A percentile compares a stretch with the other conserved stretches of the same genome.
phyloP scores from a whole-genome alignment of 2,329 filamentous ascomycete genomes.

The Sarocladiaceae sp. region DNA sequence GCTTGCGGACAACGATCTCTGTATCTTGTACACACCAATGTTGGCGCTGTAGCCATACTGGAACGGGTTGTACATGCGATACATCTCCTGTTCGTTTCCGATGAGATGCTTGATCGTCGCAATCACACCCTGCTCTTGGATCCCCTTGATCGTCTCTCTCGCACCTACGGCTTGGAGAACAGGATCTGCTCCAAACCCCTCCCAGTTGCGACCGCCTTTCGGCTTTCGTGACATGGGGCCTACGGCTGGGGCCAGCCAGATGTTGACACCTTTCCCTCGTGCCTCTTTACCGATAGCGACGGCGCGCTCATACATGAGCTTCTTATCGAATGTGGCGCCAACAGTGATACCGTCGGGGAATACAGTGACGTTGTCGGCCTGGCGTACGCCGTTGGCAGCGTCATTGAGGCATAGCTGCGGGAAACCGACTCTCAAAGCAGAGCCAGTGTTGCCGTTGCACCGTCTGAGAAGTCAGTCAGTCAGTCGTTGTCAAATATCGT shows the following conservation, averaged over 20 bases:
- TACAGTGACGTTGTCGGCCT: slow-evolving; percentile 67
- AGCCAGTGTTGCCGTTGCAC: slow-evolving; percentile 73
- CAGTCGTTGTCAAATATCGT: neutral
- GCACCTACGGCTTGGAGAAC: slow-evolving; percentile 71
- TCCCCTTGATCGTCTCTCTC: slow-evolving; percentile 70
- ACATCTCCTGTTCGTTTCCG: slow-evolving; percentile 57
- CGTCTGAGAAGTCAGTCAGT: slow-evolving; percentile 31
- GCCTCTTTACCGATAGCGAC: slow-evolving; percentile 65
- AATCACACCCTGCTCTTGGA: slow-evolving; percentile 51
- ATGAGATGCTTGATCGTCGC: slow-evolving; percentile 52
- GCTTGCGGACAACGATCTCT: neutral
- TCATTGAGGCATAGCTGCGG: slow-evolving; percentile 68
- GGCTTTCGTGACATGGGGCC: slow-evolving; percentile 68
- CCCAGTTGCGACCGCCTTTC: slow-evolving; percentile 68
- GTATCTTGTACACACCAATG: slow-evolving; percentile 52
- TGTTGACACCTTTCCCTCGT: slow-evolving; percentile 65
- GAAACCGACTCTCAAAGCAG: slow-evolving; percentile 62
- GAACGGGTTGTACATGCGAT: slow-evolving; percentile 49
- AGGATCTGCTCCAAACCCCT: slow-evolving; percentile 66
- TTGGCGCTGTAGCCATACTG: slow-evolving; percentile 60
- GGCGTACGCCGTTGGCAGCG: slow-evolving; percentile 62
- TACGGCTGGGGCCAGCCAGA: slow-evolving; percentile 64
- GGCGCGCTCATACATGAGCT: slow-evolving; percentile 61
- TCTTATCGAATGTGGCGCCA: slow-evolving; percentile 69
- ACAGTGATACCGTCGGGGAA: slow-evolving; percentile 76